A percentile compares a stretch with the other conserved stretches of the same genome.
These are phyloP conservation scores for Hirsutella minnesotensis DNA, from an alignment of 2,329 filamentous ascomycete species.

Conservation along the genomic window DNA sequence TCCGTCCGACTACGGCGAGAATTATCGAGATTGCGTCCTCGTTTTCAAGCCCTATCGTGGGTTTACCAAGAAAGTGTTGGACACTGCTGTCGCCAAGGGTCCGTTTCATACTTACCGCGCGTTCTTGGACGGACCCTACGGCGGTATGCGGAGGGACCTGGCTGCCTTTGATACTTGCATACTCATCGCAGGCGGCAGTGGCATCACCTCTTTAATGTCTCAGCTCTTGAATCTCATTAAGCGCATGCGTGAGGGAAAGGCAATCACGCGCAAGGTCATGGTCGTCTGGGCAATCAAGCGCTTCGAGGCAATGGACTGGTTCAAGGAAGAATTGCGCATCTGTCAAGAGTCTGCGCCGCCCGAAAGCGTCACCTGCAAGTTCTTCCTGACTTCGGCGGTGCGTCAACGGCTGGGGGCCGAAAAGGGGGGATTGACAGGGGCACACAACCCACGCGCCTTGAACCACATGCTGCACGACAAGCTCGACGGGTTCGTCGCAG, in stretches of 20 bases:
- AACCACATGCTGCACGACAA: constrained; percentile 74
- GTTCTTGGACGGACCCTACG: constrained; percentile 89
- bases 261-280: constrained; percentile 79
- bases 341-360: constrained; percentile 82
- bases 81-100: constrained; percentile 72
- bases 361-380: constrained; percentile 83
- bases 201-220: constrained; percentile 86
- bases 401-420: constrained; percentile 20
- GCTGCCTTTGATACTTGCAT: constrained; percentile 90
- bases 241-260: constrained; percentile 88
- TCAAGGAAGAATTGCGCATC: constrained; percentile 85
- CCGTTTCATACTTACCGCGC: constrained; percentile 87
- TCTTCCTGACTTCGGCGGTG: constrained; percentile 73
- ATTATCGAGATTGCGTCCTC: constrained; percentile 78
- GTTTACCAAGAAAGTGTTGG: constrained; percentile 76
- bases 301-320: constrained; percentile 94
- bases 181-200: constrained; percentile 85
- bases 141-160: constrained; percentile 81
- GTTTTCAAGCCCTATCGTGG: constrained; percentile 88
- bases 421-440: constrained; percentile 33
- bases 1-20: constrained; percentile 78
- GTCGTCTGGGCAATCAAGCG: constrained; percentile 91
- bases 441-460: constrained; percentile 38
- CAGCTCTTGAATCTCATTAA: constrained; percentile 92
- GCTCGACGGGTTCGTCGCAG: constrained; percentile 77